Percentiles rank a stretch among this genome's conserved stretches.
These are phyloP conservation scores for Raffaelea deltoideospora DNA, from an alignment of 2,329 filamentous ascomycete genomes.

Conservation along the genomic window DNA sequence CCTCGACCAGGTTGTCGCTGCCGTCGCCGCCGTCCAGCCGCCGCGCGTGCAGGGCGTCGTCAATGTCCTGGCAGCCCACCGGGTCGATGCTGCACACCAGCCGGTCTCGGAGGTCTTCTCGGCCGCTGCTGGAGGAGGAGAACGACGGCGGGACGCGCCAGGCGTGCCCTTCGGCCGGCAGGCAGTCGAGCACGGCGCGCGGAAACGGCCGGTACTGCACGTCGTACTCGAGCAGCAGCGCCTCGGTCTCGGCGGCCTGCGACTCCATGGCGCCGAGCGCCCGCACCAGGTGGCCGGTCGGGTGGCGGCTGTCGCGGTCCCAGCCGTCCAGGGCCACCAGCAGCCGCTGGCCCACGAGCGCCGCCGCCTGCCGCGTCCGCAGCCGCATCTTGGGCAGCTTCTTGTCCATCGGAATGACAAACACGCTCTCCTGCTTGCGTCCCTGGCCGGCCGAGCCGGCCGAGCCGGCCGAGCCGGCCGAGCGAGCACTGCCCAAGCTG, in stretches of 20 bases:
- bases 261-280: conserved; percentile 88
- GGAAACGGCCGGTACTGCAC: conserved; percentile 97
- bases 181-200: conserved; percentile 84
- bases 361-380: conserved; percentile 75
- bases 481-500: too few relatives aligned
- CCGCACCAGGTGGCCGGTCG: conserved; percentile 83
- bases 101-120: conserved; percentile 70
- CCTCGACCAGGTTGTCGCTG: conserved; percentile 92
- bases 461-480: too few relatives aligned
- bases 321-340: conserved; percentile 89
- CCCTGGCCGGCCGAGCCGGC: conserved; percentile 65
- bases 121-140: conserved; percentile 23
- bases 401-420: conserved; percentile 96
- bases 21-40: conserved; percentile 73
- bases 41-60: conserved; percentile 85
- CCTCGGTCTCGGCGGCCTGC: conserved; percentile 95
- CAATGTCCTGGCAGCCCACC: conserved; percentile 91
- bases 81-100: conserved; percentile 97
- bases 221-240: conserved; percentile 84
- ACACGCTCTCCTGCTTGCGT: conserved; percentile 79
- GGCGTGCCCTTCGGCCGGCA: conserved; percentile 80
- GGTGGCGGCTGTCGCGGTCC: conserved; percentile 87
- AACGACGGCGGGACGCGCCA: conserved; percentile 62
- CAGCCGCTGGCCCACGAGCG: conserved; percentile 81
- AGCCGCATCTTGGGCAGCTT: conserved; percentile 91